Conservation (phyloP, 2,329 filamentous ascomycete genomes). For the Lasiodiplodia theobromae region DNA sequence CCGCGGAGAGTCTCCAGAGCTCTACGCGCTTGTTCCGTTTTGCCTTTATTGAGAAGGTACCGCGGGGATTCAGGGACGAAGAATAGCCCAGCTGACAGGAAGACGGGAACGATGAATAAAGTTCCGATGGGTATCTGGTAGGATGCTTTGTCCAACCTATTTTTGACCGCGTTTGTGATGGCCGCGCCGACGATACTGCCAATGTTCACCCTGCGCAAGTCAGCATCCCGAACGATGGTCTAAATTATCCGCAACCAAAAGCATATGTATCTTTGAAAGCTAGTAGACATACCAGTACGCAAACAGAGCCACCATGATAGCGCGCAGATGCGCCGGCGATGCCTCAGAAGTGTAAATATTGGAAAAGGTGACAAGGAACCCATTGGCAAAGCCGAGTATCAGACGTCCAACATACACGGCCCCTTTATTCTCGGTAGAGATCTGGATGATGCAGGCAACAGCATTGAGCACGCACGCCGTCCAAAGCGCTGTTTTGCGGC, state of each 20-base stretch:
- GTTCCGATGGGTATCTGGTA: slow-evolving; percentile 59
- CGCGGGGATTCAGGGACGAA: slow-evolving; percentile 48
- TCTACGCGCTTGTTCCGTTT: slow-evolving; percentile 59
- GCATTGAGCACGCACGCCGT: slow-evolving; percentile 56
- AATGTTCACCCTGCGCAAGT: slow-evolving; percentile 49
- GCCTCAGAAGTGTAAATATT: slow-evolving; percentile 58
- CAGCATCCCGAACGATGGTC: background rate
- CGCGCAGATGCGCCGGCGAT: slow-evolving; percentile 45
- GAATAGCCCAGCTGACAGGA: slow-evolving; percentile 50
- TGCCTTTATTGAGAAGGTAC: slow-evolving; percentile 63
- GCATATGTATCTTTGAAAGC: background rate
- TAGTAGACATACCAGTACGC: slow-evolving; percentile 48
- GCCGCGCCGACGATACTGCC: slow-evolving; percentile 57
- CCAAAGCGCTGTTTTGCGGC: slow-evolving; percentile 57
- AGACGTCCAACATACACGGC: slow-evolving; percentile 55
- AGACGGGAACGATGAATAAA: slow-evolving; percentile 59
- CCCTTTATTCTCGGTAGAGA: slow-evolving; percentile 33
- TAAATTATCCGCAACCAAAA: slow-evolving; percentile 45
- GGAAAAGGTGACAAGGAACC: slow-evolving; percentile 62
- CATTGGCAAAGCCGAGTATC: slow-evolving; percentile 40
- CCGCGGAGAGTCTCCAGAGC: slow-evolving; percentile 39
- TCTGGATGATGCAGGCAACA: slow-evolving; percentile 44
- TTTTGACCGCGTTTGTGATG: slow-evolving; percentile 48
- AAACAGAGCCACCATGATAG: slow-evolving; percentile 54
- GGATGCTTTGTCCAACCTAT: slow-evolving; percentile 40